Conservation (phyloP, 352 stramenopile species). For the Plasmopara halstedii region DNA sequence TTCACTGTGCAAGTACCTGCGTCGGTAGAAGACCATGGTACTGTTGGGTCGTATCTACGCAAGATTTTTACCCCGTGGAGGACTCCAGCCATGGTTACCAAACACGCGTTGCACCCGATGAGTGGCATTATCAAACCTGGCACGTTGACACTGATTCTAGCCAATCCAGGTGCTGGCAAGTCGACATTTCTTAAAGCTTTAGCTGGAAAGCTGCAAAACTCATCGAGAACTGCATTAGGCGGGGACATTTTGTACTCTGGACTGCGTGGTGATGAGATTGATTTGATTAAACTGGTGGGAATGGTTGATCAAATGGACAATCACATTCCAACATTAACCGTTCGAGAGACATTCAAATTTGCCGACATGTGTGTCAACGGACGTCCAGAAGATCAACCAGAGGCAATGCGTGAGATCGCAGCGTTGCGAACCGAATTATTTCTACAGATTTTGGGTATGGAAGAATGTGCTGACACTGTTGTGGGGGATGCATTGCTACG, state of each 20-base stretch:
- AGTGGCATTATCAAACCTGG: conserved; percentile 80
- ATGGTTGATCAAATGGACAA: conserved; percentile 42
- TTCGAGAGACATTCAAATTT: conserved; percentile 26
- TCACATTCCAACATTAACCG: conserved; percentile 20
- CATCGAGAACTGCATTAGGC: conserved; percentile 30
- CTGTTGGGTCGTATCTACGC: conserved; percentile 45
- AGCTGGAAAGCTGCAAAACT: conserved; percentile 48
- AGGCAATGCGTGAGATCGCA: conserved; percentile 64
- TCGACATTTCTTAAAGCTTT: conserved; percentile 74
- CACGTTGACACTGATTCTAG: conserved; percentile 52
- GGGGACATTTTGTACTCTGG: conserved; percentile 64
- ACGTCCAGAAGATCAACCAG: conserved; percentile 37
- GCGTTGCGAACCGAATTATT: conserved; percentile 56
- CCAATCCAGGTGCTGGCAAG: conserved; percentile 65
- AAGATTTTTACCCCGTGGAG: conserved; percentile 48
- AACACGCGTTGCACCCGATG: conserved; percentile 57
- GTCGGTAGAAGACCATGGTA: conserved; percentile 30
- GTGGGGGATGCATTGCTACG: conserved; percentile 82
- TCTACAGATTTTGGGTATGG: conserved; percentile 83
- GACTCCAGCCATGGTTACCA: conserved; percentile 28
- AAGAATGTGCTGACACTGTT: conserved; percentile 86
- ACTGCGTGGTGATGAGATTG: conserved; percentile 40
- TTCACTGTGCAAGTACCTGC: conserved; percentile 54
- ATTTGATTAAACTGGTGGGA: conserved; percentile 55
- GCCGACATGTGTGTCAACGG: conserved; percentile 32